Evolutionary conservation across 805 yeast genomes (phyloP), one percentile per base, ranked within the genome.

Genomic region (Tetrapisispora nanseiensis): DNA sequence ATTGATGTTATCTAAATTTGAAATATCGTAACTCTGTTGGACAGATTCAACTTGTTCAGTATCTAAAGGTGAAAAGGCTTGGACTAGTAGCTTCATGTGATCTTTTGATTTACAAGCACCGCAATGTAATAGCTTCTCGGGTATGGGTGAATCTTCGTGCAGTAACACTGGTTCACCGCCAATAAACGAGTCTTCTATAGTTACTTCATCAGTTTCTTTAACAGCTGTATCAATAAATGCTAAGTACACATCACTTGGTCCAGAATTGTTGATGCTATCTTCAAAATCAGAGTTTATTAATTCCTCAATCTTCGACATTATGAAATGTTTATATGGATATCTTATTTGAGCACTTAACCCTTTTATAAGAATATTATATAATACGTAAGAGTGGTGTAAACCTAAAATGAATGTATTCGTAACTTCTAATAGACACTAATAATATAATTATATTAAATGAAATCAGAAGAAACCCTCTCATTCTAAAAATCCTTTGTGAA

Each of bases 161-260:
- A 80, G 63, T 96, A 96, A 89, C 55, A 89, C 84, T 5, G 94
- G 92, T 0, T 82, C 75, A 29, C 69, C 67, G 47, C 80, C 94
- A n/a, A 82, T 65, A 13, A 81, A 65, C 42, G 79, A 86, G 47
- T 74, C 76, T 43, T 78, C 70, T 1, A 72, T 70, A 3, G 62
- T 64, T 4, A 67, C 56, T 34, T 67, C 76, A 3, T 68, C 73
- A 7, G 52, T 57, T 13, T 66, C 70, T 6, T 72, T 68, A 23
- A 73, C 70, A n/a, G 76, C 71, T 1, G 74, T 70, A 52, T 83
- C 92, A 10, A 78, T 75, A 52, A 71, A 78, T 1, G 90, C 94
- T 18, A 84, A 61, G 41, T 63, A 69, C 0, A 78, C 78, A 1
- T 67, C 72, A 56, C 42, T 53, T 38, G 50, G 36, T 19, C 49